Evolutionary conservation across 2,329 filamentous ascomycete species (phyloP), one percentile per base, ranked within the genome.

Genomic region (Nothophaeocryptopus gaeumannii): DNA sequence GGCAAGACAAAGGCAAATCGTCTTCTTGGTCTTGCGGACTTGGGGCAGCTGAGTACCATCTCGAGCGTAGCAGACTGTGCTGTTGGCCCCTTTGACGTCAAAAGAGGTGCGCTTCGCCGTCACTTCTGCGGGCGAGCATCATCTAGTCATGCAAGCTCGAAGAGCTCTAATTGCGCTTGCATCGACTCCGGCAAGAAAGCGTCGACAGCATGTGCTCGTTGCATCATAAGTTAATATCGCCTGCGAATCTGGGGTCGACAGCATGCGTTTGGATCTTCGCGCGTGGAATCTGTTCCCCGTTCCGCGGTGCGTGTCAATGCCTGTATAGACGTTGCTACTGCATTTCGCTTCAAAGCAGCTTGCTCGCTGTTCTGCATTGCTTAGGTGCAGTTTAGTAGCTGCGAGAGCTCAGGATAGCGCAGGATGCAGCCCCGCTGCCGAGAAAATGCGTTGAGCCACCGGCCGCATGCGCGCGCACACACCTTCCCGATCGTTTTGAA

Each of bases 201-300:
- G 20, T 26, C 20, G 20, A 26, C 20, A 7, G 20, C 20, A 26
- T 26, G 20, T 26, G 20, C 20, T 42, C 12, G 36, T 32, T 30
- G 30, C 36, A 36, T 2, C 26, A n/a, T n/a, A n/a, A n/a, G n/a
- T n/a, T n/a, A 26, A 42, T 36, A 32, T 44, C 39, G 47, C 46
- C 36, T 32, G 50, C 41, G 35, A 40, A 41, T 45, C 46, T 44
- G 50, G 50, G 47, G 40, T 50, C 33, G 5, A 29, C 37, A 37
- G 38, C 38, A 48, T 47, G 45, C 50, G 35, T 53, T 47, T 52
- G 40, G 45, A 45, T 52, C 53, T 47, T 53, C 32, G 39, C 51
- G 46, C 46, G 51, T 58, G 59, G 58, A 56, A 56, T 36, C 10
- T 38, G n/a, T 26, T 53, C 51, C 58, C 56, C 58, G 56, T 54